Evolutionary conservation across 2,329 filamentous ascomycete species (phyloP).

Genomic region (Lecanicillium sp.): DNA sequence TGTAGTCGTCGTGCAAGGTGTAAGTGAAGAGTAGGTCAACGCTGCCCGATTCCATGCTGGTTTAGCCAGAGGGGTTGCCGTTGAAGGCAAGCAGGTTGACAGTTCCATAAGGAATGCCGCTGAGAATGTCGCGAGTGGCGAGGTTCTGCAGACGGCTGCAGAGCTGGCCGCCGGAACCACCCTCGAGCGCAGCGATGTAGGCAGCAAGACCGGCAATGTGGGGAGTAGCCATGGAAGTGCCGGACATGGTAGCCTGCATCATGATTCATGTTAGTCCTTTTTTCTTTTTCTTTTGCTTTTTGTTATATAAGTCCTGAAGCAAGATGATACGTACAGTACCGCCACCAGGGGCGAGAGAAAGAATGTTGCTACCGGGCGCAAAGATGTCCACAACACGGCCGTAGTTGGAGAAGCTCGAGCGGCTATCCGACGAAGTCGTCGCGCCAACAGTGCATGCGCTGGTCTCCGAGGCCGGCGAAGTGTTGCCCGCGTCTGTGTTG

Average conservation of each 20-base stretch:
- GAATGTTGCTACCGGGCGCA: slow-evolving; percentile 40
- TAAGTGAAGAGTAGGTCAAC: too few species aligned
- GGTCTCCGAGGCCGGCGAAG: slow-evolving; percentile 40
- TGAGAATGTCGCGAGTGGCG: slow-evolving; percentile 35
- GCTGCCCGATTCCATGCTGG: too few species aligned
- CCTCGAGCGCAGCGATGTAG: slow-evolving; percentile 41
- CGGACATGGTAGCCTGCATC: slow-evolving; percentile 30
- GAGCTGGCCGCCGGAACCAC: slow-evolving; percentile 36
- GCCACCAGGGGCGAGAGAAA: slow-evolving; percentile 39
- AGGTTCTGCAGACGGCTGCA: slow-evolving; percentile 39
- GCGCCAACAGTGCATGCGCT: slow-evolving; percentile 46
- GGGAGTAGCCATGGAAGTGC: slow-evolving; percentile 37
- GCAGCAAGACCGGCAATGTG: slow-evolving; percentile 36
- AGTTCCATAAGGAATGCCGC: slow-evolving; percentile 36
- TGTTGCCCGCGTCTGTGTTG: slow-evolving; percentile 34
- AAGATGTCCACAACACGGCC: slow-evolving; percentile 42
- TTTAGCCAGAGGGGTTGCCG: slow-evolving; percentile 24
- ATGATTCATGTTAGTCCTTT: background rate
- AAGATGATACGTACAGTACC: slow-evolving; percentile 29
- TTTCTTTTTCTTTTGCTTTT: too few species aligned
- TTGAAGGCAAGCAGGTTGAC: slow-evolving; percentile 52
- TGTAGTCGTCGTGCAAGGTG: too few species aligned
- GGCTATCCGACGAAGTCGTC: slow-evolving; percentile 29
- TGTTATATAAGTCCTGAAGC: too few species aligned
- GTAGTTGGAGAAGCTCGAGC: slow-evolving; percentile 45